Conservation (phyloP, 495 filamentous ascomycete species). For the Penicillium argentinense region DNA sequence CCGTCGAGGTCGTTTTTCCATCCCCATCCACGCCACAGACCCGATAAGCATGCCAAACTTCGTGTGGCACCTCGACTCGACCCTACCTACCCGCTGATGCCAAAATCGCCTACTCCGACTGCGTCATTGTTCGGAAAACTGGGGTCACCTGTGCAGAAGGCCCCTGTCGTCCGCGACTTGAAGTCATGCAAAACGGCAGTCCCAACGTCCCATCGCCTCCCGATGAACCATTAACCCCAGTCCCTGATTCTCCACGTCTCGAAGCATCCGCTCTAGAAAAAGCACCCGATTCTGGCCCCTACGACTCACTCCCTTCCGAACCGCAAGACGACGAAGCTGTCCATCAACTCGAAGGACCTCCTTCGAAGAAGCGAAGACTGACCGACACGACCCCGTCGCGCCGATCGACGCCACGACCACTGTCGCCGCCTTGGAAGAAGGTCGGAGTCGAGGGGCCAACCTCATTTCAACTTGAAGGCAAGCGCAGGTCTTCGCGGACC, state of each 20-base stretch:
- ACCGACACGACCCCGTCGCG: constrained; percentile 45
- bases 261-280: constrained; percentile 27
- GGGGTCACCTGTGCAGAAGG: constrained; percentile 55
- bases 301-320: constrained; percentile 30
- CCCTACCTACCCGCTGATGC: constrained; percentile 62
- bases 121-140: constrained; percentile 64
- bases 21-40: constrained; percentile 38
- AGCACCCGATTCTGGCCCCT: constrained; percentile 25
- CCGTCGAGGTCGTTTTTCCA: constrained; percentile 32
- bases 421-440: constrained; percentile 94
- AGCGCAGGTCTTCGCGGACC: constrained; percentile 81
- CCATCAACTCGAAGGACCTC: constrained; percentile 51
- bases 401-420: constrained; percentile 50
- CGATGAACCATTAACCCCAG: constrained; percentile 47
- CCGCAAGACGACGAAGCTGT: constrained; percentile 34
- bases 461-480: constrained; percentile 76
- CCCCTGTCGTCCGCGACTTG: constrained; percentile 49
- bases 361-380: constrained; percentile 74
- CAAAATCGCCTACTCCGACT: constrained; percentile 59
- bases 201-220: constrained; percentile 46
- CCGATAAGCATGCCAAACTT: constrained; percentile 65
- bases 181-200: constrained; percentile 62
- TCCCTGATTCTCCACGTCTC: constrained; percentile 23
- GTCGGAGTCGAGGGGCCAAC: constrained; percentile 83
- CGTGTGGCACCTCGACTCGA: constrained; percentile 48